Conservation (phyloP, 1,284 basidiomycete species). For the Boletus smithii region DNA sequence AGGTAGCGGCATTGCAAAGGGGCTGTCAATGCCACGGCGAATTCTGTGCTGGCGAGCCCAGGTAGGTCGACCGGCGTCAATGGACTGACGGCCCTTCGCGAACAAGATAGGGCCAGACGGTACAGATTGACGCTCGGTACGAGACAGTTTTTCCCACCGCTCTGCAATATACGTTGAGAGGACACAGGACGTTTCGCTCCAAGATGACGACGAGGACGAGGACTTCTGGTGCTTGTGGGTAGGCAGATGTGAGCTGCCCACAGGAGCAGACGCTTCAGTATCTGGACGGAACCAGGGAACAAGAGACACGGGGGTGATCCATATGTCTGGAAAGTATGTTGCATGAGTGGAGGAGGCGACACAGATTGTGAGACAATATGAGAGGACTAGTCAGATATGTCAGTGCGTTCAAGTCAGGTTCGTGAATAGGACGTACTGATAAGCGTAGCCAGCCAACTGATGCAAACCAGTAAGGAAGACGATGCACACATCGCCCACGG, state of each 20-base stretch:
- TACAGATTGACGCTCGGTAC: conserved; percentile 16
- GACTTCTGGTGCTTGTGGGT: conserved; percentile 10
- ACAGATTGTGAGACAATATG: conserved; percentile 54
- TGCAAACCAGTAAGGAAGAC: conserved; percentile 46
- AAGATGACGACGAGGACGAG: conserved; percentile 7
- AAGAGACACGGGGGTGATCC: conserved; percentile 46
- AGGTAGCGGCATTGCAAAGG: conserved; percentile 28
- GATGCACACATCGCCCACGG: conserved; percentile 52
- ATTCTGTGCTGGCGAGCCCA: conserved; percentile 45
- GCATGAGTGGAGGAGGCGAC: conserved; percentile 45
- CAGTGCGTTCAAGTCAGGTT: conserved; percentile 1
- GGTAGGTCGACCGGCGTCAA: conserved; percentile 31
- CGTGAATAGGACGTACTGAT: conserved; percentile 41
- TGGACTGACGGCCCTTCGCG: conserved; percentile 22
- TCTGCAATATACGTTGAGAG: conserved; percentile 30
- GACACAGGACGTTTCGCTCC: conserved; percentile 20
- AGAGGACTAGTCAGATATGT: conserved; percentile 40
- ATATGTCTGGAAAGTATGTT: conserved; percentile 43
- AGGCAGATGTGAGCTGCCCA: conserved; percentile 10
- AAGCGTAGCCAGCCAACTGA: conserved; percentile 53
- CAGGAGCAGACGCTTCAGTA: conserved; percentile 4
- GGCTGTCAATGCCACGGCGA: conserved; percentile 52
- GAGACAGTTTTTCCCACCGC: conserved; percentile 32
- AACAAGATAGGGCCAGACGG: conserved; percentile 19
- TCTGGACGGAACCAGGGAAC: conserved; percentile 55